Base-by-base conservation (phyloP, 306 rosid genomes). In the Vigna unguiculata region DNA sequence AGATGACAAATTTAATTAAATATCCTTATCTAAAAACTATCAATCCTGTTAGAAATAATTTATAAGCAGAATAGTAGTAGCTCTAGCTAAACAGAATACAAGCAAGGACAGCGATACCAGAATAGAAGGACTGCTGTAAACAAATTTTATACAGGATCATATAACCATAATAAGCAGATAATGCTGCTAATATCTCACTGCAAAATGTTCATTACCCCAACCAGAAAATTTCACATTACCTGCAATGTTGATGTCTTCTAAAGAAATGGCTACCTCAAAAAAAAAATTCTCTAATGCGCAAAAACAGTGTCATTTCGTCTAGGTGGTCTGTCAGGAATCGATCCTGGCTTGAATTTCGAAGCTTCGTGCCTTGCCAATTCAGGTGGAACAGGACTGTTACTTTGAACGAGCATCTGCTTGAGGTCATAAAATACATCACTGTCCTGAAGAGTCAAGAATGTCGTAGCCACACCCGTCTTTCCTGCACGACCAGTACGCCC, bases 401-500 rank as follows among this genome's bases (percentile, higher is more conserved):
- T 93, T 80, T 91, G 95, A 64, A 85, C 71, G 28, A 93, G 98
- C 97, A 91, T 93, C 88, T 91, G 98, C 82, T 93, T 93, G 80
- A 93, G 91, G 77, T 93, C 96, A 84, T 93, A 93, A 53, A 91
- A 93, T 81, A 93, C 98, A 46, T 93, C 96, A 5, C 86, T 43
- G 81, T 93, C 94, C 0, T 88, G 92, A 75, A 91, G 80, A 65
- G 98, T 93, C 82, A 93, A 77, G 82, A 93, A 91, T 2, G 98
- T 89, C 17, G 98, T 82, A 52, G 95, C 98, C 70, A 88, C 86
- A 64, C 98, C 98, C 0, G 95, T 90, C 88, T 93, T 91, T 74
- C 98, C 96, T 13, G 96, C 96, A 82, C 98, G 96, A 12, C 98
- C 98, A 10, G 98, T 91, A 52, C 95, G 91, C 24, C 97, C 95